These are phyloP conservation scores for Mytilinidion resinicola DNA, from an alignment of 495 filamentous ascomycete genomes.

Conservation along the genomic window DNA sequence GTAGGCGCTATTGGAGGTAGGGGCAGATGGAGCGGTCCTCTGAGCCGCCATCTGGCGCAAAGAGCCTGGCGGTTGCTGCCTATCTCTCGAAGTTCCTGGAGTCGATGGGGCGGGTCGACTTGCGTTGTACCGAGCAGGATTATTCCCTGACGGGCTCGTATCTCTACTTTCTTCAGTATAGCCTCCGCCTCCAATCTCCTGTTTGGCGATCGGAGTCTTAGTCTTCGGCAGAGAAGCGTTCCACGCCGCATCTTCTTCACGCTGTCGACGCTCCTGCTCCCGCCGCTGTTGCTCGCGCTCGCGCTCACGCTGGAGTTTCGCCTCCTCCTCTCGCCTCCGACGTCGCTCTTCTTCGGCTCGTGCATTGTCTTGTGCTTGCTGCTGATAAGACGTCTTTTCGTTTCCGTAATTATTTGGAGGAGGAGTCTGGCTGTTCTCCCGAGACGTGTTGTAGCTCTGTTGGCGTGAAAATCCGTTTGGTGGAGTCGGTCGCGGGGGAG, in stretches of 20 bases:
- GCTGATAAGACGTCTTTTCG: not conserved
- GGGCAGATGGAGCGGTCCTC: conserved; percentile 52
- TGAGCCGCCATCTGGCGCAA: conserved; percentile 50
- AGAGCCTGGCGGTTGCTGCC: conserved; percentile 39
- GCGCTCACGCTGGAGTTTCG: conserved; percentile 43
- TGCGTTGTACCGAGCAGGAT: conserved; percentile 68
- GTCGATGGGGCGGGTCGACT: conserved; percentile 60
- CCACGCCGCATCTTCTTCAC: conserved; percentile 73
- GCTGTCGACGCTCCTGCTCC: conserved; percentile 52
- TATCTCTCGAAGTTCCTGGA: conserved; percentile 45
- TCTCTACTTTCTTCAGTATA: conserved; percentile 39
- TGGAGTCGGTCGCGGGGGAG: conserved; percentile 67
- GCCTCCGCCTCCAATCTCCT: conserved; percentile 61
- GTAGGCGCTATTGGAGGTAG: conserved; percentile 30
- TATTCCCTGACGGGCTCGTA: conserved; percentile 33
- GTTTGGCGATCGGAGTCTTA: conserved; percentile 71
- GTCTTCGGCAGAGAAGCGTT: conserved; percentile 79
- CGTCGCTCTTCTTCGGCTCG: conserved; percentile 35
- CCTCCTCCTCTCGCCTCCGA: conserved; percentile 45
- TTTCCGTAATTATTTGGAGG: conserved; percentile 9
- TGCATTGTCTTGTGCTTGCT: conserved; percentile 24
- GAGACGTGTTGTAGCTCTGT: conserved; percentile 39
- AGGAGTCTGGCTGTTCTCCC: conserved; percentile 15
- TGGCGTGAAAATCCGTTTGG: conserved; percentile 45
- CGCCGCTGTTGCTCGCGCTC: conserved; percentile 39